Percentiles rank a stretch among this genome's conserved stretches.
phyloP scores from a whole-genome alignment of 768 basidiomycete genomes.

The Kwoniella shandongensis region DNA sequence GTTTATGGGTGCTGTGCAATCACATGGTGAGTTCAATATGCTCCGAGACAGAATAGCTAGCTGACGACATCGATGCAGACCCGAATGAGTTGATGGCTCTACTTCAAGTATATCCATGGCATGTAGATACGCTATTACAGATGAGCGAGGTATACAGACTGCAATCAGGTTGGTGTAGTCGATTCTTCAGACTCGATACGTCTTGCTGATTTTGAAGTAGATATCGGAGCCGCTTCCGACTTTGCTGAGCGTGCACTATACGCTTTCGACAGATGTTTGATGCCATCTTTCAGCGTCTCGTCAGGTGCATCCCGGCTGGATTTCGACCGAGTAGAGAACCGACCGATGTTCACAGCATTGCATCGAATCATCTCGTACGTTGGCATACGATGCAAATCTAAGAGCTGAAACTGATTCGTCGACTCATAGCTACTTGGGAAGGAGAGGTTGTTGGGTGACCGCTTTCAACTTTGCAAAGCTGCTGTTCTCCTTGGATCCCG shows the following conservation, averaged over 20 bases:
- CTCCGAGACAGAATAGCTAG: neutral
- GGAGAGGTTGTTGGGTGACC: slow-evolving; percentile 84
- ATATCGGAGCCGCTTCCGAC: slow-evolving; percentile 79
- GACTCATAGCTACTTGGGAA: slow-evolving; percentile 68
- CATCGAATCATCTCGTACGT: slow-evolving; percentile 77
- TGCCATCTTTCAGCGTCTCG: slow-evolving; percentile 81
- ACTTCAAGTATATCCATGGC: slow-evolving; percentile 78
- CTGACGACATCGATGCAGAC: slow-evolving; percentile 29
- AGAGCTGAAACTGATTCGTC: neutral
- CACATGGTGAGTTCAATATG: slow-evolving; percentile 65
- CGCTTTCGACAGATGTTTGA: slow-evolving; percentile 85
- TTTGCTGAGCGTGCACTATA: slow-evolving; percentile 91
- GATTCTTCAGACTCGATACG: neutral
- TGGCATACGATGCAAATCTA: slow-evolving; percentile 1
- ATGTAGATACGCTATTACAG: slow-evolving; percentile 86
- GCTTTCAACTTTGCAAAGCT: slow-evolving; percentile 90
- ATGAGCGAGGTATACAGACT: slow-evolving; percentile 80
- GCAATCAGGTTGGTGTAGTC: slow-evolving; percentile 67
- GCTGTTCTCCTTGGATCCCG: slow-evolving; percentile 77
- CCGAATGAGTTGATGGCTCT: slow-evolving; percentile 65
- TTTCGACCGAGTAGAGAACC: slow-evolving; percentile 83
- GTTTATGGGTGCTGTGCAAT: slow-evolving; percentile 76
- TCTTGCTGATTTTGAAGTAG: slow-evolving; percentile 54
- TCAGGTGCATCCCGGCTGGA: slow-evolving; percentile 78
- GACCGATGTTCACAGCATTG: slow-evolving; percentile 85